phyloP scores from a whole-genome alignment of 78 protist species.

The Dictyostelium brefeldianum region DNA sequence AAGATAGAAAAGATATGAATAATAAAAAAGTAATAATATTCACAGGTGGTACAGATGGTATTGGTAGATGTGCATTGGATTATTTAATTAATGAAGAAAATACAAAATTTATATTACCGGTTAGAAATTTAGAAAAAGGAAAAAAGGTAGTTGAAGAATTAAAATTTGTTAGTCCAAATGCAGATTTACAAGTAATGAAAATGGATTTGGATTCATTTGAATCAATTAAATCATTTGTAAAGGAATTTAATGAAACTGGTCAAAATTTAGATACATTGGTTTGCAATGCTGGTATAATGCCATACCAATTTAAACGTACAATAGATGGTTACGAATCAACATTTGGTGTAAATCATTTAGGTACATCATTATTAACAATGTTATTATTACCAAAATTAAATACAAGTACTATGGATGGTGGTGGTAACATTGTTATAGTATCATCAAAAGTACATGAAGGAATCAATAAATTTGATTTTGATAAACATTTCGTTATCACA shows the following conservation, averaged over 20 bases:
- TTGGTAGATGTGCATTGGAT: constrained; percentile 34
- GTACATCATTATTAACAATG: constrained; percentile 44
- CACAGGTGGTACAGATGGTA: constrained; percentile 47
- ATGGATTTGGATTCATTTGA: constrained; percentile 36
- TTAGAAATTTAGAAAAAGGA: constrained; percentile 19
- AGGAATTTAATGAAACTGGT: constrained; percentile 16
- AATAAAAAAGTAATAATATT: constrained; percentile 4
- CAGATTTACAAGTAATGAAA: not conserved
- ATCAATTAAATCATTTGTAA: constrained; percentile 51
- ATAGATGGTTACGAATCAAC: constrained; percentile 28
- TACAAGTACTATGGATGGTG: not conserved
- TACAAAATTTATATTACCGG: not conserved
- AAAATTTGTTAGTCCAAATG: not conserved
- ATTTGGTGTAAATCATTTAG: constrained; percentile 56
- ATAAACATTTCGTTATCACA: not conserved
- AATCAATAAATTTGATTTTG: not conserved
- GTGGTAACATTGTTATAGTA: constrained; percentile 11
- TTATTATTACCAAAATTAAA: constrained; percentile 4
- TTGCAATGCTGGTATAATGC: constrained; percentile 67
- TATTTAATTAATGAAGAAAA: constrained; percentile 5
- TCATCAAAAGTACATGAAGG: not conserved
- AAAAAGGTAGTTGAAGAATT: constrained; percentile 20
- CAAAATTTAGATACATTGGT: constrained; percentile 17
- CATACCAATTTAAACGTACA: not conserved
- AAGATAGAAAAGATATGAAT: not conserved